These are phyloP conservation scores for Penicillium sp. DNA, from an alignment of 2,329 filamentous ascomycete genomes.

Conservation along the genomic window DNA sequence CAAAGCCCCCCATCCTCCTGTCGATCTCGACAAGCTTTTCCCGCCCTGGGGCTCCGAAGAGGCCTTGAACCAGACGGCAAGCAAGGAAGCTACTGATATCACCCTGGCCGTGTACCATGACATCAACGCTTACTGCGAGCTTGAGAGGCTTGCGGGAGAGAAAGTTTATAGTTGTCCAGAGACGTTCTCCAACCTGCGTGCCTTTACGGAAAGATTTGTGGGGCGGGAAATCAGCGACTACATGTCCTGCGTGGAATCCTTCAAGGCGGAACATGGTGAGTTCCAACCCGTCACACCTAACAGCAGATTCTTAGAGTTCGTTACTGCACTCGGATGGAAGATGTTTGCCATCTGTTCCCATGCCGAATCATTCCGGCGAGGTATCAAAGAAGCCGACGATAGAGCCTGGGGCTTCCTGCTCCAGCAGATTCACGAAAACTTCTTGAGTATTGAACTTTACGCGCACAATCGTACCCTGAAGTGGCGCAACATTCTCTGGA, in stretches of 20 bases:
- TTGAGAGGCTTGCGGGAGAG: background rate
- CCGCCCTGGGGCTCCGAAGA: slow-evolving; percentile 1
- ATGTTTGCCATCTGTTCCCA: slow-evolving; percentile 28
- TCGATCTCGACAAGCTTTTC: background rate
- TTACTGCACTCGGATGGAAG: slow-evolving; percentile 23
- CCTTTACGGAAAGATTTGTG: background rate
- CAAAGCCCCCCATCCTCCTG: background rate
- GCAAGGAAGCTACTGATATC: background rate
- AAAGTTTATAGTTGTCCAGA: background rate
- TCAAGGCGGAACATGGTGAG: background rate
- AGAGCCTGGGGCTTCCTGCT: slow-evolving; percentile 19
- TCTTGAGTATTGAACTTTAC: slow-evolving; percentile 26
- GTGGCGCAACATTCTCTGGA: slow-evolving; percentile 20
- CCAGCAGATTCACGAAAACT: slow-evolving; percentile 16
- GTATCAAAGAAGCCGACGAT: slow-evolving; percentile 1
- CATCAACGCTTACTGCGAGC: background rate
- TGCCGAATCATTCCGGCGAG: slow-evolving; percentile 26
- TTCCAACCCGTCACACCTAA: background rate
- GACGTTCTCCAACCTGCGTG: background rate
- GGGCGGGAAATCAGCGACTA: background rate
- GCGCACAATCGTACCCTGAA: slow-evolving; percentile 24
- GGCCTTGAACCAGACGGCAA: background rate
- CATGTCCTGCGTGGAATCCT: background rate
- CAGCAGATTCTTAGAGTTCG: slow-evolving; percentile 3
- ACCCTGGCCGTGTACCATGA: slow-evolving; percentile 1